Evolutionary conservation across 225 moss, liverwort and hornwort genomes (phyloP).

Genomic region (Anthoceros angustus): DNA sequence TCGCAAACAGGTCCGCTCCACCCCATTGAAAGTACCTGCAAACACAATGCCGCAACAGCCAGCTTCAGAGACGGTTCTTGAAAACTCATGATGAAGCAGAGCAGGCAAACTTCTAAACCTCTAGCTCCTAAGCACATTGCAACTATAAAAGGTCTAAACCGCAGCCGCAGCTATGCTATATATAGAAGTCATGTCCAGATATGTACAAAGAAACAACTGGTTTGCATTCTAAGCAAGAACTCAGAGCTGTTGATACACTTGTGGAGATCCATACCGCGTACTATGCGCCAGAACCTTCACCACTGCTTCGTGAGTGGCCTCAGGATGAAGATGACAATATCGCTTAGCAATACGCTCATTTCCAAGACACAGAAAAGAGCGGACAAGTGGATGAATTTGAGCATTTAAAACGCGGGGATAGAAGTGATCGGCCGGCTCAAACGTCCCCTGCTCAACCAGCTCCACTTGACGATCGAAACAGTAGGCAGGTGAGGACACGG

Average conservation of each 20-base stretch:
- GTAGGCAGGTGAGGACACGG: slow-evolving; percentile 2
- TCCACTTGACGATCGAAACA: slow-evolving; percentile 15
- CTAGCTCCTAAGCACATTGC: no score
- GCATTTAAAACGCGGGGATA: slow-evolving; percentile 27
- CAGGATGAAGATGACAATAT: slow-evolving; percentile 29
- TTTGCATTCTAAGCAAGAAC: background rate
- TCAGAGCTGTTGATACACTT: background rate
- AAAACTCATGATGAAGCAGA: no score
- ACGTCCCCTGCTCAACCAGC: slow-evolving; percentile 23
- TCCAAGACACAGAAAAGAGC: slow-evolving; percentile 26
- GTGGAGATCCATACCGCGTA: slow-evolving; percentile 11
- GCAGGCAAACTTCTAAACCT: no score
- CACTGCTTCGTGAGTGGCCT: slow-evolving; percentile 18
- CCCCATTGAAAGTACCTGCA: slow-evolving; percentile 29
- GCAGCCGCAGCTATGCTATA: background rate
- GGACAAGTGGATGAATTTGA: slow-evolving; percentile 29
- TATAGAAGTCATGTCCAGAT: background rate
- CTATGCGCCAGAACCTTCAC: slow-evolving; percentile 20
- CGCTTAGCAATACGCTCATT: slow-evolving; percentile 25
- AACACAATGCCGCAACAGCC: slow-evolving; percentile 2
- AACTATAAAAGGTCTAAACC: no score
- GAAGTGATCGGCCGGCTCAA: slow-evolving; percentile 22
- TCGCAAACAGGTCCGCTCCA: slow-evolving; percentile 26
- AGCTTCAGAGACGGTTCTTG: background rate
- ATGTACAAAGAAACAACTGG: background rate